A percentile compares a stretch with the other conserved stretches of the same genome.
Conservation (phyloP, 2,329 filamentous ascomycete species). For the Helotiales sp. region DNA sequence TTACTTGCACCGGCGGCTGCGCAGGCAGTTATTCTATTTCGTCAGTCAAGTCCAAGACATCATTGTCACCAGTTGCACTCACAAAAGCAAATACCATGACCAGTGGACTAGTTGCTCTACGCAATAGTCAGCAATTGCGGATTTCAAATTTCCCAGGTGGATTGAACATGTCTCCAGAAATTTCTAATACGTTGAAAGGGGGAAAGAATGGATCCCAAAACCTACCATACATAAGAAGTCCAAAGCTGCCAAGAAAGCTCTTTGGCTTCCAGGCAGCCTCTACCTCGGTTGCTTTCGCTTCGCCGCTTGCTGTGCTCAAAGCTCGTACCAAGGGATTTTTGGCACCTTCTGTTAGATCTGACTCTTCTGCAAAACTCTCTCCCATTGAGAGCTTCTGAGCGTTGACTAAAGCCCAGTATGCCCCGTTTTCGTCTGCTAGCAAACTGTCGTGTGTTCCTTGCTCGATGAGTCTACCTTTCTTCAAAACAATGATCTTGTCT, state of each 20-base stretch:
- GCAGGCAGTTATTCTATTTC: constrained; percentile 26
- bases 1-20: constrained; percentile 12
- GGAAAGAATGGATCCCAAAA: constrained; percentile 46
- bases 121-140: neutral
- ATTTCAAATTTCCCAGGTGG: neutral
- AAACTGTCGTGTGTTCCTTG: constrained; percentile 77
- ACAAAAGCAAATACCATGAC: constrained; percentile 55
- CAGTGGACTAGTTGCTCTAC: constrained; percentile 53
- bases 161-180: neutral
- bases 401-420: constrained; percentile 71
- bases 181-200: no score
- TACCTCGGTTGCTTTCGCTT: constrained; percentile 32
- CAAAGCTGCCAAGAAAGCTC: constrained; percentile 56
- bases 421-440: constrained; percentile 59
- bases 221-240: constrained; percentile 51
- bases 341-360: constrained; percentile 32
- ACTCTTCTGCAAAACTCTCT: constrained; percentile 35
- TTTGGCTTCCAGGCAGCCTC: constrained; percentile 43
- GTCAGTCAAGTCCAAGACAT: constrained; percentile 1
- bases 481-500: constrained; percentile 77
- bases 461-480: constrained; percentile 74
- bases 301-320: constrained; percentile 35
- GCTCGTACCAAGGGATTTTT: constrained; percentile 30
- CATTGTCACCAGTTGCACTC: constrained; percentile 21
- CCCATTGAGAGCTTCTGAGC: constrained; percentile 53